Percentiles rank a stretch among this genome's conserved stretches.
phyloP scores from a whole-genome alignment of 139 green algal species.

The Chlamydomonas incerta region DNA sequence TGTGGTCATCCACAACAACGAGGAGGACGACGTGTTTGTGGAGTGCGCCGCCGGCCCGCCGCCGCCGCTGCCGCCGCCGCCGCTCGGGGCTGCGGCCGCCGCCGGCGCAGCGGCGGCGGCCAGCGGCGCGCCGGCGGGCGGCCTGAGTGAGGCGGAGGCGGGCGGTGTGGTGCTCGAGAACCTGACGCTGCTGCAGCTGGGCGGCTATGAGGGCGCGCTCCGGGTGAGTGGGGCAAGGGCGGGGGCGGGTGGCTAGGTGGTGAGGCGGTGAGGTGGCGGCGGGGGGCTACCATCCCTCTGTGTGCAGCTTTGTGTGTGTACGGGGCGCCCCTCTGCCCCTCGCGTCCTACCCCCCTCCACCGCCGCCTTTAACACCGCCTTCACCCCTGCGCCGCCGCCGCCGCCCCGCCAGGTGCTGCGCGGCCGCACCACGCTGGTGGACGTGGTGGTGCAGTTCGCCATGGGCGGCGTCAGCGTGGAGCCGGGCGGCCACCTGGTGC shows the following conservation, averaged over 20 bases:
- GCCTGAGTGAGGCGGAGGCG: background rate
- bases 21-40: constrained; percentile 51
- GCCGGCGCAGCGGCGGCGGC: background rate
- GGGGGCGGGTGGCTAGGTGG: too few species aligned
- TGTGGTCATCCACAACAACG: constrained; percentile 48
- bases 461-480: constrained; percentile 39
- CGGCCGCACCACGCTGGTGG: constrained; percentile 41
- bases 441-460: constrained; percentile 49
- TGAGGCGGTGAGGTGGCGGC: too few species aligned
- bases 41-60: constrained; percentile 22
- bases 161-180: constrained; percentile 44
- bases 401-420: constrained; percentile 11
- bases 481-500: constrained; percentile 13
- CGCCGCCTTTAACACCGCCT: background rate
- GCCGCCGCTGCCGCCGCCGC: background rate
- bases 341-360: background rate
- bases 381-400: background rate
- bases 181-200: constrained; percentile 52
- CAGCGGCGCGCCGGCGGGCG: background rate
- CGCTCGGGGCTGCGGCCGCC: background rate
- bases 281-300: too few species aligned
- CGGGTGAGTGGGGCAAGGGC: constrained; percentile 40
- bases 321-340: too few species aligned
- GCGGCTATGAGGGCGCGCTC: constrained; percentile 51
- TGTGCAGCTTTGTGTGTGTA: too few species aligned